Percentiles rank a stretch among this genome's conserved stretches.
These are phyloP conservation scores for Chloranthus sessilifolius DNA, from an alignment of 164 flowering plant species.

Conservation along the genomic window DNA sequence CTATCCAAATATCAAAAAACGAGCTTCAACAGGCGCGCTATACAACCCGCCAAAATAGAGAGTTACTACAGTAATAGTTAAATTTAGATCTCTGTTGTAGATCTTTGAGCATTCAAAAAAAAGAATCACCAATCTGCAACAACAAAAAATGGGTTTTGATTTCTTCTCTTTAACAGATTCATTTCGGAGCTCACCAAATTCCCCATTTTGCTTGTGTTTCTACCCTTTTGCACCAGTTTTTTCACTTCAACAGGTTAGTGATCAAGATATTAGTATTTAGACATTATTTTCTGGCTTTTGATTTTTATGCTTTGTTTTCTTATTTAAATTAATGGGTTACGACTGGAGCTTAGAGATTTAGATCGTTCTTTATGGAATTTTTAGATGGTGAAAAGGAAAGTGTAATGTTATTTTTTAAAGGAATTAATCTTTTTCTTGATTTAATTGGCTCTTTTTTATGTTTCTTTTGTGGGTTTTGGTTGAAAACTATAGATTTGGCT, in stretches of 20 bases:
- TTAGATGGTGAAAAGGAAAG: not conserved
- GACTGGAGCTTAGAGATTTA: constrained; percentile 6
- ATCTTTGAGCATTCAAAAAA: constrained; percentile 6
- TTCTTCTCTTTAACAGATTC: constrained; percentile 5
- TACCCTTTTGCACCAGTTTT: constrained; percentile 22
- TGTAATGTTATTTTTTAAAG: not conserved
- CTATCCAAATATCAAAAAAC: no score
- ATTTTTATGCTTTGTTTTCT: not conserved
- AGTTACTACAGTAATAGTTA: no score
- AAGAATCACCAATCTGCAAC: not conserved
- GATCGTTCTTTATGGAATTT: constrained; percentile 1
- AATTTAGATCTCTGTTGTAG: not conserved
- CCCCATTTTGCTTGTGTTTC: constrained; percentile 16
- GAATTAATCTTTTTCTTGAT: not conserved
- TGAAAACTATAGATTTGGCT: not conserved
- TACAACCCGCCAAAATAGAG: no score
- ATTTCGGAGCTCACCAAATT: constrained; percentile 8
- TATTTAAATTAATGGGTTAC: constrained; percentile 13
- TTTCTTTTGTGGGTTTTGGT: not conserved
- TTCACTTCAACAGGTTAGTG: constrained; percentile 22
- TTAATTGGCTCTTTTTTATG: not conserved
- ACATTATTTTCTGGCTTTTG: not conserved
- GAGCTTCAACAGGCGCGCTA: no score
- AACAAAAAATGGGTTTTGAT: constrained; percentile 6
- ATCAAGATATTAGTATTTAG: not conserved